A percentile compares a stretch with the other conserved stretches of the same genome.
Conservation (phyloP, 306 rosid species). For the Mimosa pudica region DNA sequence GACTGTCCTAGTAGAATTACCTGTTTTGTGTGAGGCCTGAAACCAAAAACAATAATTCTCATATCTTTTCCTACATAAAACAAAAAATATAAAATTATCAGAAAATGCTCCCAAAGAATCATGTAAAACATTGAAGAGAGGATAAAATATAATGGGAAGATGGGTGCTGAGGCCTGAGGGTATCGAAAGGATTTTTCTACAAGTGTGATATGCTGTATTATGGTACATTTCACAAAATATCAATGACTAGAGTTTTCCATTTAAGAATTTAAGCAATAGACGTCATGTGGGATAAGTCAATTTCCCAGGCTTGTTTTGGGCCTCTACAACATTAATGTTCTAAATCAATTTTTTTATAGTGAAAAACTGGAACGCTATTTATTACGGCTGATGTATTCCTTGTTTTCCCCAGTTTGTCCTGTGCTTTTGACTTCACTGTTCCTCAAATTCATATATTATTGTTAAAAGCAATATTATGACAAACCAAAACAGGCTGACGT, state of each 20-base stretch:
- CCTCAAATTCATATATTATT: neutral
- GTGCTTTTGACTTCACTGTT: neutral
- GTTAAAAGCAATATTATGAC: neutral
- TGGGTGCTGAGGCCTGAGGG: neutral
- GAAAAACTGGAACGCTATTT: neutral
- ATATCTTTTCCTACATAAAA: slow-evolving; percentile 85
- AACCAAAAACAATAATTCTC: slow-evolving; percentile 91
- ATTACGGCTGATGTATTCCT: neutral
- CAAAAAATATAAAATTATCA: slow-evolving; percentile 35
- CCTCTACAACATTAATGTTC: neutral
- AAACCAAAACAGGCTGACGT: neutral
- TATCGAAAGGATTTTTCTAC: neutral
- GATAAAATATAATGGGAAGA: neutral
- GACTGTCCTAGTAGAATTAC: slow-evolving; percentile 42
- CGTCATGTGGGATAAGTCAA: neutral
- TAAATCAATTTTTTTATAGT: neutral
- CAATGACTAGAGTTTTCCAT: neutral
- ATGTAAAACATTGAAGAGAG: neutral
- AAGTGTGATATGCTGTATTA: neutral
- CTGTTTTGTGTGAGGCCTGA: slow-evolving; percentile 91
- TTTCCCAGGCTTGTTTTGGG: neutral
- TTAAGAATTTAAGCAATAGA: neutral
- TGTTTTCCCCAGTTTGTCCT: neutral
- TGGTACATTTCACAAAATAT: neutral
- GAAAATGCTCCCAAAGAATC: neutral